Evolutionary conservation across 495 filamentous ascomycete genomes (phyloP), one percentile per base, ranked within the genome.

Genomic region (Pseudotulostoma volvatum): DNA sequence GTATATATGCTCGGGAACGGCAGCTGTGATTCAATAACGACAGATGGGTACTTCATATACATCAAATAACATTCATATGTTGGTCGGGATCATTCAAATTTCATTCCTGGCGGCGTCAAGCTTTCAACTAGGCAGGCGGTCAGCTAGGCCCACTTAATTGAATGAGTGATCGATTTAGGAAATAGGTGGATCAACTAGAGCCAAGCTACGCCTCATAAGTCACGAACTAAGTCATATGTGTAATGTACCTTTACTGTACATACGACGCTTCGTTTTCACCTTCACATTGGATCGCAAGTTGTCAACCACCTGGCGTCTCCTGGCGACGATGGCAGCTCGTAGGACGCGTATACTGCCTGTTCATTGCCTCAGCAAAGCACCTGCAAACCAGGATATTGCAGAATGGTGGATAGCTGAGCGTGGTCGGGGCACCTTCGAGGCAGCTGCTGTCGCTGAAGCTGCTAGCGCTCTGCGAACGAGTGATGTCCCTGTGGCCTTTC

Each of bases 401-500:
- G 56, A 67, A 47, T 67, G 63, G 63, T 67, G 63, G 63, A 52
- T 45, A 2, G 52, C 44, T n/a, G 63, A 67, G 47, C 53, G 53
- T 41, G 43, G 44, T 14, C 49, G 41, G 15, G 39, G 56, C 4
- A 65, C 61, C 0, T 49, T 55, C 2, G 63, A 67, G 38, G 53
- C 56, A 3, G 45, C 50, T 13, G 59, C 54, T 11, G 58, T 67
- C 30, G 52, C 54, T 34, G 60, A 62, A 44, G 81, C 81, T 4
- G 81, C 77, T 9, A 36, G 63, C 8, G 61, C 70, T 42, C 66
- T 93, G 23, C 73, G 59, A 19, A 64, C 63, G 19, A 73, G 71
- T 42, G 66, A 80, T 53, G 63, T 71, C 18, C 86, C 87, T 13
- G 82, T 99, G 31, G 92, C 84, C 7, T 99, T 99, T 53, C 92